These are phyloP conservation scores for Stagonosporopsis vannaccii DNA, from an alignment of 2,329 filamentous ascomycete genomes.

Conservation along the genomic window DNA sequence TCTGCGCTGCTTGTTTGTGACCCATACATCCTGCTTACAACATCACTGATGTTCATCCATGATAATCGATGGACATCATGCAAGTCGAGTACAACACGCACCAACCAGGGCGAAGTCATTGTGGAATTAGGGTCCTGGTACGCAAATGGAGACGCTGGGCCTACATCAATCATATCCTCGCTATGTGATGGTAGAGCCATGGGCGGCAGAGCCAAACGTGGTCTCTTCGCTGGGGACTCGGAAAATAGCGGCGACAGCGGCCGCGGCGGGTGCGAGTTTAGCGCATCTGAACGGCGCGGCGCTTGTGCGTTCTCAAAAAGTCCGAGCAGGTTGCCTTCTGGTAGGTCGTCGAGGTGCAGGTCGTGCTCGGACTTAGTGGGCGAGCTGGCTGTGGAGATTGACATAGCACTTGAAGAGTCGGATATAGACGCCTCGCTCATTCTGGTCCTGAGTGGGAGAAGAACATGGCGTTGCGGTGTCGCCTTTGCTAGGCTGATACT, in stretches of 20 bases:
- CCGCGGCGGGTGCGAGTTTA: slow-evolving; percentile 2
- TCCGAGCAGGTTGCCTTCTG: slow-evolving; percentile 12
- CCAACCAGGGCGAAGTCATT: slow-evolving; percentile 48
- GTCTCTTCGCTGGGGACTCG: slow-evolving; percentile 1
- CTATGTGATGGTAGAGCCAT: background rate
- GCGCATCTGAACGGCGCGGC: slow-evolving; percentile 4
- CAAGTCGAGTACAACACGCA: slow-evolving; percentile 46
- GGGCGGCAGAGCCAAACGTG: slow-evolving; percentile 1
- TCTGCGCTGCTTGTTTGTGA: slow-evolving; percentile 44
- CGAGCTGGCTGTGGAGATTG: slow-evolving; percentile 33
- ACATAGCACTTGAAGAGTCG: slow-evolving; percentile 28
- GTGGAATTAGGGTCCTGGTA: slow-evolving; percentile 40
- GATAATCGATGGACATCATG: slow-evolving; percentile 45
- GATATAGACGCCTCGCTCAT: slow-evolving; percentile 44
- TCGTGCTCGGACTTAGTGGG: slow-evolving; percentile 31
- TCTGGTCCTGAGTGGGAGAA: slow-evolving; percentile 39
- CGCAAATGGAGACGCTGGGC: slow-evolving; percentile 30
- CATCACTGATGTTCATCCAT: slow-evolving; percentile 49
- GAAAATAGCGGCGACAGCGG: background rate
- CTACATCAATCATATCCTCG: background rate
- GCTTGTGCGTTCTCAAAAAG: slow-evolving; percentile 1
- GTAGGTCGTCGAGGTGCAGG: background rate
- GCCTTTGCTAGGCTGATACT: slow-evolving; percentile 27
- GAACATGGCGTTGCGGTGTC: slow-evolving; percentile 31
- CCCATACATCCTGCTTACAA: slow-evolving; percentile 45